phyloP scores from a whole-genome alignment of 345 rosid species.

The Gossypioides kirkii region DNA sequence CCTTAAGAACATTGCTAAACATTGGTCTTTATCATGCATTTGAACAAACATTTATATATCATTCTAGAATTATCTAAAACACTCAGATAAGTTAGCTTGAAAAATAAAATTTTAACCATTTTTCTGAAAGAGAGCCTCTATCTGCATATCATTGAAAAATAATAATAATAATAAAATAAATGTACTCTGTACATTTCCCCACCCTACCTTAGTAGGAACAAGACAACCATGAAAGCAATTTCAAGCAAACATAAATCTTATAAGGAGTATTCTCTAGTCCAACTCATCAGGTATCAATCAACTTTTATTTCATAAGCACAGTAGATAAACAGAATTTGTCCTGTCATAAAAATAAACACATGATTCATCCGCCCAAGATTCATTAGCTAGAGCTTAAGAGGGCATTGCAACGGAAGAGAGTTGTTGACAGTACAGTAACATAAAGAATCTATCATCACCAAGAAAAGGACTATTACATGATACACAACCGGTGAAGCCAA shows the following conservation, averaged over 20 bases:
- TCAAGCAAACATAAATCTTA: background rate
- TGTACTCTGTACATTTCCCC: background rate
- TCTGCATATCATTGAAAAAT: background rate
- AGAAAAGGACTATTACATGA: background rate
- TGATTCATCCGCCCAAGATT: background rate
- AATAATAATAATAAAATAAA: background rate
- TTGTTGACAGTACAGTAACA: background rate
- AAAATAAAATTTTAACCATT: background rate
- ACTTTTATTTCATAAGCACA: background rate
- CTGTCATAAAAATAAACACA: background rate
- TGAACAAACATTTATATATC: background rate
- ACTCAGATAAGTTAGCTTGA: background rate
- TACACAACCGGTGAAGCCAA: background rate
- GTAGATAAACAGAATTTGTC: background rate
- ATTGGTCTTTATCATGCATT: background rate
- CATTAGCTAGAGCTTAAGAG: background rate
- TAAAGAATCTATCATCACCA: background rate
- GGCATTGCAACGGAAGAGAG: background rate
- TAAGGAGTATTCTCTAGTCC: background rate
- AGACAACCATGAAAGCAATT: background rate
- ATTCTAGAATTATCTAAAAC: background rate
- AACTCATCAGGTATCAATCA: background rate
- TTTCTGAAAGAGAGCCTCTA: background rate
- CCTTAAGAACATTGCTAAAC: background rate
- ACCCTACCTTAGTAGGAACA: background rate